A percentile compares a stretch with the other conserved stretches of the same genome.
These are phyloP conservation scores for Begonia masoniana DNA, from an alignment of 306 rosid species.

Conservation along the genomic window DNA sequence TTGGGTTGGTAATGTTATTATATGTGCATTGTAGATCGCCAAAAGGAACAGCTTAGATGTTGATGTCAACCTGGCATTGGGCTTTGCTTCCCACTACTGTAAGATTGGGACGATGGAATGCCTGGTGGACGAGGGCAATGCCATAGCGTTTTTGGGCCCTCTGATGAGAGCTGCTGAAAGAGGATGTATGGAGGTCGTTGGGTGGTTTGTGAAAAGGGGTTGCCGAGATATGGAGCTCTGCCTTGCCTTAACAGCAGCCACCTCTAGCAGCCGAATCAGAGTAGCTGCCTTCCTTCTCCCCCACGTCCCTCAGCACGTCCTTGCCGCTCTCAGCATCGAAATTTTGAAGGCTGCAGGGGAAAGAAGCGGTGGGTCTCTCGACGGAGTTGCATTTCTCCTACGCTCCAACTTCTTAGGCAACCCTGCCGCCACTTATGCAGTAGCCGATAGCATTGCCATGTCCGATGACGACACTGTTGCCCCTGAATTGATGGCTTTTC, in stretches of 20 bases:
- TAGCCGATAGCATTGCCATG: conserved; percentile 63
- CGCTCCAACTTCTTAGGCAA: conserved; percentile 73
- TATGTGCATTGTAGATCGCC: conserved; percentile 45
- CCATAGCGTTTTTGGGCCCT: conserved; percentile 78
- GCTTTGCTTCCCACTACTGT: conserved; percentile 86
- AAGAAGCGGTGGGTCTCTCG: conserved; percentile 69
- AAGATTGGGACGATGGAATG: conserved; percentile 88
- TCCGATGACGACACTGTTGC: conserved; percentile 62
- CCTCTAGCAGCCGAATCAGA: conserved; percentile 78
- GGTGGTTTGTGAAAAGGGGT: conserved; percentile 81
- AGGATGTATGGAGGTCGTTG: conserved; percentile 72
- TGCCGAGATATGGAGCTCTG: conserved; percentile 90
- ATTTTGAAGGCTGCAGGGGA: conserved; percentile 88
- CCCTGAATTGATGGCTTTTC: conserved; percentile 58
- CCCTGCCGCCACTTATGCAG: conserved; percentile 72
- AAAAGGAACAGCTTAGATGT: conserved; percentile 88
- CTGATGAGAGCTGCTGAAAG: conserved; percentile 93
- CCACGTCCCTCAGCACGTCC: conserved; percentile 70
- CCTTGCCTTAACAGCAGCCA: conserved; percentile 88
- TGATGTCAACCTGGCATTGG: conserved; percentile 82
- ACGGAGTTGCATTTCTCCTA: conserved; percentile 80
- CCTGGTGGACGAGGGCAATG: conserved; percentile 87
- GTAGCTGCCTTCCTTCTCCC: conserved; percentile 71
- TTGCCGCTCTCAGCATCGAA: conserved; percentile 65
- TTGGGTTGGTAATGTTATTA: conserved; percentile 11